Base-by-base conservation (phyloP, 306 rosid genomes). In the Benincasa hispida region DNA sequence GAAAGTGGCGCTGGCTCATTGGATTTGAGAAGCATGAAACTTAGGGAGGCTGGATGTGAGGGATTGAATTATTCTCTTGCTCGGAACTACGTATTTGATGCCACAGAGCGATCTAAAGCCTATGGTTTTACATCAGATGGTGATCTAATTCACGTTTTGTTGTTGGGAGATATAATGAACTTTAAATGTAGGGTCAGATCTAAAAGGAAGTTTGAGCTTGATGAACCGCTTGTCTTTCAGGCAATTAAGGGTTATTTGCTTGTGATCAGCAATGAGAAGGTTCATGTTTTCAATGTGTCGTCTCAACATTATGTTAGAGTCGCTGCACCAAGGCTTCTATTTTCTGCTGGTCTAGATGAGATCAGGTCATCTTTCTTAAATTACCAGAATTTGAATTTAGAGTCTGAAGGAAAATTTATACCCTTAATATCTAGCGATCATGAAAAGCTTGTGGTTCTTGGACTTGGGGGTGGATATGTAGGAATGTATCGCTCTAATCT, bases 181-280 rank as follows among this genome's bases (percentile, higher is more conserved):
- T 92, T 95, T 87, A 92, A 92, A 74, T 92, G 99, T 83, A 87
- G 99, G 87, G 95, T 94, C 42, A 86, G 98, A 50, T 90, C 92
- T 76, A 94, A 94, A 87, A 89, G 83, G 79, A 91, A 87, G 81
- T 80, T 89, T 57, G 99, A 89, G 28, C 76, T 90, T 86, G 88
- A 81, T 15, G 91, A 85, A 74, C 97, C 97, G 78, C 82, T 87
- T 12, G 89, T 90, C 2, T 81, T 94, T 77, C 97, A 92, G 78
- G 89, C 97, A 25, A 84, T 92, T 17, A 95, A 88, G 74, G 98
- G 99, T 22, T 90, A 90, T 81, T 78, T 92, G 84, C 87, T 95
- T 58, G 73, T 88, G 67, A 94, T 84, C 51, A 82, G 81, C 58
- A 82, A 82, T 0, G 88, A 87, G 72, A 90, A 86, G 81, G 92